Evolutionary conservation across 2,329 filamentous ascomycete genomes (phyloP).

Genomic region (Diaporthe caulivora): DNA sequence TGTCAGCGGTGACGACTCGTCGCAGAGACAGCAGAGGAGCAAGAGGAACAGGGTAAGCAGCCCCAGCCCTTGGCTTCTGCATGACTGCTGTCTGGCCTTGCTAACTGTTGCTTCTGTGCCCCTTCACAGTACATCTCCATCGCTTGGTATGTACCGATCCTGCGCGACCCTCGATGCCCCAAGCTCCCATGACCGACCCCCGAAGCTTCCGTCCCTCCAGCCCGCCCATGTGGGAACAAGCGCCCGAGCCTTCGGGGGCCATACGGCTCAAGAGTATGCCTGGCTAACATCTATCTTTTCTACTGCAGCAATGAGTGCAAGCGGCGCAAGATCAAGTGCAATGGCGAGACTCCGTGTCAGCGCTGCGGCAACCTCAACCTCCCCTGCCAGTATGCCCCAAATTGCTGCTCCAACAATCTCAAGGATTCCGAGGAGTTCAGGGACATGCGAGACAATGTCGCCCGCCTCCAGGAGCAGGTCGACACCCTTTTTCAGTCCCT

Average conservation of each 20-base stretch:
- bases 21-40: constrained; percentile 66
- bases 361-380: constrained; percentile 77
- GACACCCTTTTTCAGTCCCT: constrained; percentile 80
- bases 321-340: constrained; percentile 81
- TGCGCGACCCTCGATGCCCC: not conserved
- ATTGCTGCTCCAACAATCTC: constrained; percentile 81
- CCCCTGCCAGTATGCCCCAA: constrained; percentile 74
- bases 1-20: constrained; percentile 50
- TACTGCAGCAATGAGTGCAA: constrained; percentile 76
- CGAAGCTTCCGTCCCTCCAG: not conserved
- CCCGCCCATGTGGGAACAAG: not conserved
- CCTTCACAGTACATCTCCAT: constrained; percentile 69
- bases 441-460: constrained; percentile 81
- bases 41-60: constrained; percentile 69
- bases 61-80: not conserved
- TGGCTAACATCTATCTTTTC: constrained; percentile 32
- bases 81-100: not conserved
- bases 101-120: constrained; percentile 35
- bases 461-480: constrained; percentile 85
- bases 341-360: constrained; percentile 76
- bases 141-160: constrained; percentile 62
- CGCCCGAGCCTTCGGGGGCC: not conserved
- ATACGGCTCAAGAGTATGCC: not conserved
- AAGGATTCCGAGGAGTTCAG: constrained; percentile 94
- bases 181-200: not conserved